Percentiles rank a stretch among this genome's conserved stretches.
phyloP scores from a whole-genome alignment of 495 filamentous ascomycete species.

The Hypoxylon fragiforme region DNA sequence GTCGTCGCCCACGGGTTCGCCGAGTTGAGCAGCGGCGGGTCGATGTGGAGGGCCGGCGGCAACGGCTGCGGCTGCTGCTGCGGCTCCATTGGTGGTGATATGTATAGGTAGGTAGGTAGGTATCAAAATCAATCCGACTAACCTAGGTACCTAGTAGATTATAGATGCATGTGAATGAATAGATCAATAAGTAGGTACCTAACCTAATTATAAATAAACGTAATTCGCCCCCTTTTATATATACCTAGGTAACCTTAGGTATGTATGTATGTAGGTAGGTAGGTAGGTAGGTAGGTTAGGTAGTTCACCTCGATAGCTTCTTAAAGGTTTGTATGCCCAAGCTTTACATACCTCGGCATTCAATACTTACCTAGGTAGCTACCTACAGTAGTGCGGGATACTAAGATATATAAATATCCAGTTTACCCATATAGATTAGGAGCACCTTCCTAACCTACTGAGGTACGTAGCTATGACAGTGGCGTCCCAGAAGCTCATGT shows the following conservation, averaged over 20 bases:
- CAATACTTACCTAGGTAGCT: too few relatives aligned
- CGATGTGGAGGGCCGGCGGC: slow-evolving; percentile 49
- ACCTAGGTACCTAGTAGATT: background rate
- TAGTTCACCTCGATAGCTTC: too few relatives aligned
- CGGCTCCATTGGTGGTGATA: background rate
- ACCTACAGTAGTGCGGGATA: too few relatives aligned
- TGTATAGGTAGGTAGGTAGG: too few relatives aligned
- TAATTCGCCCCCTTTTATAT: background rate
- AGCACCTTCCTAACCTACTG: background rate
- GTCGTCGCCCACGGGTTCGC: slow-evolving; percentile 72
- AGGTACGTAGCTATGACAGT: background rate
- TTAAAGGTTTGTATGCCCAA: too few relatives aligned
- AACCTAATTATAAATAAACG: too few relatives aligned
- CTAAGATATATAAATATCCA: too few relatives aligned
- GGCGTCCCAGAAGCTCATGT: background rate
- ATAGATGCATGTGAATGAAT: background rate
- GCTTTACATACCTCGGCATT: too few relatives aligned
- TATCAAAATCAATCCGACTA: too few relatives aligned
- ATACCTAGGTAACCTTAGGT: background rate
- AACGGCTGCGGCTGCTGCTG: background rate
- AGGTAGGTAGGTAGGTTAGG: background rate
- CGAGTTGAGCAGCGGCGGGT: slow-evolving; percentile 70
- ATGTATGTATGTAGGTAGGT: background rate
- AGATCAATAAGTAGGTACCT: background rate
- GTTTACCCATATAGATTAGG: too few relatives aligned